phyloP scores from a whole-genome alignment of 2,329 filamentous ascomycete species.

The Claviceps maximensis region DNA sequence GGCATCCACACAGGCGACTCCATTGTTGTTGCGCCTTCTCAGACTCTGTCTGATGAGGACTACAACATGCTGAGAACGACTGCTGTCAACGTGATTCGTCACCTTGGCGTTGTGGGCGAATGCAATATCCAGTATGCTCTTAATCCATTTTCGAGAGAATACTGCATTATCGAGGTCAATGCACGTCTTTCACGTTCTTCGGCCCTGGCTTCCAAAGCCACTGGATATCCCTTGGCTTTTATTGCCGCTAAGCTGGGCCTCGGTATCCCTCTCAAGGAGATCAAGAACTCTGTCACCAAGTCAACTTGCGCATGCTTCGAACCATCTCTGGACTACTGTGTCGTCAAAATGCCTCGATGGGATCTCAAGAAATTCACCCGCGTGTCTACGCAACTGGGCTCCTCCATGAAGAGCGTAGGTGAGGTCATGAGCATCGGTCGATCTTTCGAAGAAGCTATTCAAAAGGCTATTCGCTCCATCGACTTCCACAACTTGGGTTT shows the following conservation, averaged over 20 bases:
- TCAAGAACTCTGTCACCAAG: slow-evolving; percentile 91
- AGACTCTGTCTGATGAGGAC: slow-evolving; percentile 92
- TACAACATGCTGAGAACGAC: slow-evolving; percentile 99
- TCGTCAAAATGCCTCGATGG: slow-evolving; percentile 98
- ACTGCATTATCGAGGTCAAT: slow-evolving; percentile 99
- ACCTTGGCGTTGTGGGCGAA: slow-evolving; percentile 93
- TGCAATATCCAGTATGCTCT: slow-evolving; percentile 98
- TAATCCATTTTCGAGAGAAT: slow-evolving; percentile 89
- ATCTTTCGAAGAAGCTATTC: slow-evolving; percentile 95
- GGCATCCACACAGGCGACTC: slow-evolving; percentile 98
- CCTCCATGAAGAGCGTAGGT: slow-evolving; percentile 98
- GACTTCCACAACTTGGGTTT: slow-evolving; percentile 95
- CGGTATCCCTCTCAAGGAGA: slow-evolving; percentile 88
- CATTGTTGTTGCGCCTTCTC: slow-evolving; percentile 92
- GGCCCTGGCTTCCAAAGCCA: slow-evolving; percentile 90
- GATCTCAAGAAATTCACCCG: slow-evolving; percentile 98
- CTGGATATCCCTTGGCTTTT: slow-evolving; percentile 89
- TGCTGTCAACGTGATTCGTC: slow-evolving; percentile 91
- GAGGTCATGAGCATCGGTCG: slow-evolving; percentile 98
- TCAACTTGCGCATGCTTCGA: slow-evolving; percentile 96
- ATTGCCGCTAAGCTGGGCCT: slow-evolving; percentile 94
- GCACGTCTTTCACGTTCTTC: slow-evolving; percentile 91
- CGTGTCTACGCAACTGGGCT: slow-evolving; percentile 88
- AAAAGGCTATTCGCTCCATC: slow-evolving; percentile 91
- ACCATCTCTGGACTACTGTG: slow-evolving; percentile 93